Base-by-base conservation (phyloP, 2,329 filamentous ascomycete species). In the Alternaria viburni region DNA sequence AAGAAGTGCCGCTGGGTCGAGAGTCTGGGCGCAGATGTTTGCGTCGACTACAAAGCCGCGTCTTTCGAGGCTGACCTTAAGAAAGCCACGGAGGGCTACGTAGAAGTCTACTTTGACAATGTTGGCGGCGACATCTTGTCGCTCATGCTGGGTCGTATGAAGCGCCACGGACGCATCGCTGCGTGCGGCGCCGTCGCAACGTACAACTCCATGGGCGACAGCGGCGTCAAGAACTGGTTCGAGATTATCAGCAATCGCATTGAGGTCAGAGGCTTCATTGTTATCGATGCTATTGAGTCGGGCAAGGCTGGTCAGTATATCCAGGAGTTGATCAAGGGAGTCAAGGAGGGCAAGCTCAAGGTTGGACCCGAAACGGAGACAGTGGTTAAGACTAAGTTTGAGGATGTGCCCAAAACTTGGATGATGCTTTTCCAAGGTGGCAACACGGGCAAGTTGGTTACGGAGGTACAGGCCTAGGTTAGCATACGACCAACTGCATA, bases 1-100 rank as follows among this genome's bases (percentile, higher is more conserved):
- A 82, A 82, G 50, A 87, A 87, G 75, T 87, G 86, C 74, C 71
- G 73, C 19, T 85, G 83, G 81, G 83, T 86, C 1, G 81, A 84
- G 61, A 75, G 74, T 49, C 78, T 87, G 1, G 86, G 86, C 7
- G 85, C 84, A 7, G 85, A 88, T 70, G 74, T 82, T 7, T 86
- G 85, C 69, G 67, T 88, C 60, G 86, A 88, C 77, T 88, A 88
- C 75, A 86, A 86, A 70, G 77, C 77, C 7, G 61, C 79, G 1
- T 76, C 77, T 3, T 88, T 87, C 68, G 77, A 79, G 44, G 69
- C 83, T 57, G 81, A 86, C 23, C 77, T 88, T 3, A 74, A 76
- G 61, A 78, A 79, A 10, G 84, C 80, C 5, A 86, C 85, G 1
- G 80, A 82, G 2, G 80, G 81, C n/a, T 84, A 81, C 68, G 85